These are phyloP conservation scores for Spinacia oleracea DNA, from an alignment of 179 eudicot species.

Conservation along the genomic window DNA sequence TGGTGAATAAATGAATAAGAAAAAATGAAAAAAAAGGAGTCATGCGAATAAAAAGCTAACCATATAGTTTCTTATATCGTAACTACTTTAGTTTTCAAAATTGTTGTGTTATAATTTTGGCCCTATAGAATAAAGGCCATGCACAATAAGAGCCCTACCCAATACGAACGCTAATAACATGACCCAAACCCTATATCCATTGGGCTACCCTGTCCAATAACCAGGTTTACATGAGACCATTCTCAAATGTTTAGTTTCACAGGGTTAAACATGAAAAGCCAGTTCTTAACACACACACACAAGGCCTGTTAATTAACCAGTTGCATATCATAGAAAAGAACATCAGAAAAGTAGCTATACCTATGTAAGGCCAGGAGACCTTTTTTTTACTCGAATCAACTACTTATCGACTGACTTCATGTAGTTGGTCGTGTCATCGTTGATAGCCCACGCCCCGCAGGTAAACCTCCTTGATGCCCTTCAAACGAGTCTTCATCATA, in stretches of 20 bases:
- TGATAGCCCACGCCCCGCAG: conserved; percentile 83
- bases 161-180: too few species aligned
- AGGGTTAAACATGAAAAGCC: conserved; percentile 1
- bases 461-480: conserved; percentile 60
- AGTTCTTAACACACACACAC: background rate
- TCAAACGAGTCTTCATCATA: conserved; percentile 61
- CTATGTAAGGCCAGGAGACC: conserved; percentile 7
- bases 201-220: too few species aligned
- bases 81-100: too few species aligned
- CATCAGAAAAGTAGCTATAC: conserved; percentile 17
- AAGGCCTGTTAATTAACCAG: background rate
- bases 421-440: conserved; percentile 94
- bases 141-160: too few species aligned
- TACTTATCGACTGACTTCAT: conserved; percentile 27
- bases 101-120: too few species aligned
- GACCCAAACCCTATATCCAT: too few species aligned
- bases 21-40: too few species aligned
- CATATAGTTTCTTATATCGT: too few species aligned
- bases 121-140: too few species aligned
- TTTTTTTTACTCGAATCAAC: conserved; percentile 11
- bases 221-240: background rate
- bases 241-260: background rate
- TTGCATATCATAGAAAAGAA: background rate
- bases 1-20: too few species aligned
- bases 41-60: too few species aligned